phyloP scores from a whole-genome alignment of 495 filamentous ascomycete species.

The Talaromyces wortmannii region DNA sequence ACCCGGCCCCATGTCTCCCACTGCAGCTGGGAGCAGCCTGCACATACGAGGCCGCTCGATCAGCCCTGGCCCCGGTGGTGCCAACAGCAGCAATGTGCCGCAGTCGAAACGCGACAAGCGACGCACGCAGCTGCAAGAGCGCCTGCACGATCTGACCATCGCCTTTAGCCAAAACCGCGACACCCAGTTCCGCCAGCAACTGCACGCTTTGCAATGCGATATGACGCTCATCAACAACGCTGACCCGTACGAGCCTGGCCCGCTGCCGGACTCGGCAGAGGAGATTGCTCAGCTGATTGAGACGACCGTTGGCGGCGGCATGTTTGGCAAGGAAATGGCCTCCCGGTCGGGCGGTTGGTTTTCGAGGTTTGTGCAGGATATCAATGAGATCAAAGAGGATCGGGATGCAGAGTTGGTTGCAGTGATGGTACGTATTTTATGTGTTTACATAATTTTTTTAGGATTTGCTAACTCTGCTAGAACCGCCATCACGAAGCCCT shows the following conservation, averaged over 20 bases:
- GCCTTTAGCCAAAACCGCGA: conserved; percentile 77
- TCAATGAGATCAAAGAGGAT: conserved; percentile 79
- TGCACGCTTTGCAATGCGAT: conserved; percentile 82
- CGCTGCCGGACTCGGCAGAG: conserved; percentile 63
- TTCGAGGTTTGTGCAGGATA: conserved; percentile 68
- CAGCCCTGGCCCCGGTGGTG: conserved; percentile 17
- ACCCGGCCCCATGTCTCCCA: conserved; percentile 26
- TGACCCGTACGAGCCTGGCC: conserved; percentile 65
- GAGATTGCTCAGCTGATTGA: conserved; percentile 61
- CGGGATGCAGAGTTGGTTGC: conserved; percentile 71
- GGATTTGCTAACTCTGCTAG: conserved; percentile 13
- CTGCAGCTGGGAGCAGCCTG: conserved; percentile 13
- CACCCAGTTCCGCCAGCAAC: conserved; percentile 77
- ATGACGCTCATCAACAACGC: conserved; percentile 79
- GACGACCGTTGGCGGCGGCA: conserved; percentile 45
- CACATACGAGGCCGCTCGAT: conserved; percentile 25
- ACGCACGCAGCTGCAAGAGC: conserved; percentile 69
- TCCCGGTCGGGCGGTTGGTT: conserved; percentile 75
- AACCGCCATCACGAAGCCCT: conserved; percentile 34
- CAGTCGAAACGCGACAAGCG: conserved; percentile 87
- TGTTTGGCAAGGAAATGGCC: conserved; percentile 49
- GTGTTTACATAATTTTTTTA: background rate
- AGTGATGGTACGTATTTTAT: conserved; percentile 56
- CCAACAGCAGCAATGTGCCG: conserved; percentile 19
- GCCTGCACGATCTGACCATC: conserved; percentile 62